A percentile compares a stretch with the other conserved stretches of the same genome.
Conservation (phyloP, 225 moss, liverwort and hornwort species). For the Bryum argenteum region DNA sequence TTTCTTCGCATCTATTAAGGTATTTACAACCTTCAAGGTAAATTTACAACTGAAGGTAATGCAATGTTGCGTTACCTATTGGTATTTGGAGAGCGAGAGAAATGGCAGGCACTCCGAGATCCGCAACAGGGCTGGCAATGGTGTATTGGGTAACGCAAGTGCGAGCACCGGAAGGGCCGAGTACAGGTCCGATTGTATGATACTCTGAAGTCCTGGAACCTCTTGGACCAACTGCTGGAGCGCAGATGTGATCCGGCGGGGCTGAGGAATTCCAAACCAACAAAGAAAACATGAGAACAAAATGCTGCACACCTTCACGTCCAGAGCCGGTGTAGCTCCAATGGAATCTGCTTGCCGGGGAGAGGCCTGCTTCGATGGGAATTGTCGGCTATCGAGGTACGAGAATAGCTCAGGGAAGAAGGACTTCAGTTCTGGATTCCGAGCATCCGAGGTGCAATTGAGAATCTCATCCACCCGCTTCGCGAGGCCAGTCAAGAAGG, state of each 20-base stretch:
- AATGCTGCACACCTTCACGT: constrained; percentile 51
- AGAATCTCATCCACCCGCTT: constrained; percentile 92
- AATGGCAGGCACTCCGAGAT: constrained; percentile 84
- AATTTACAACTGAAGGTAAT: background rate
- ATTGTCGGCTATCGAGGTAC: constrained; percentile 70
- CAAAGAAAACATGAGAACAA: constrained; percentile 86
- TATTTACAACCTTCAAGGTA: background rate
- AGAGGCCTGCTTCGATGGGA: constrained; percentile 50
- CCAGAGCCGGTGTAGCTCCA: constrained; percentile 34
- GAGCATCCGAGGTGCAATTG: constrained; percentile 40
- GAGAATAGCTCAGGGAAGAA: constrained; percentile 61
- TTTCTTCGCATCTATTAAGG: constrained; percentile 5
- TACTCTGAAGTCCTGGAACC: constrained; percentile 57
- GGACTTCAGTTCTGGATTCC: constrained; percentile 46
- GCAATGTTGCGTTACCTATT: constrained; percentile 30
- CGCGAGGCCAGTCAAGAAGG: constrained; percentile 81
- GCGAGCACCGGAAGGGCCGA: constrained; percentile 79
- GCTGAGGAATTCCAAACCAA: constrained; percentile 91
- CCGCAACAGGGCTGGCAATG: constrained; percentile 76
- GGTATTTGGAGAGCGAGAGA: constrained; percentile 52
- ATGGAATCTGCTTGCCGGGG: constrained; percentile 26
- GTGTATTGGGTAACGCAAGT: constrained; percentile 73
- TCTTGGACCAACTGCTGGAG: constrained; percentile 62
- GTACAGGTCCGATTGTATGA: constrained; percentile 49
- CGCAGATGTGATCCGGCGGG: constrained; percentile 64